phyloP scores from a whole-genome alignment of 768 basidiomycete species.

The Russula dissimulans region DNA sequence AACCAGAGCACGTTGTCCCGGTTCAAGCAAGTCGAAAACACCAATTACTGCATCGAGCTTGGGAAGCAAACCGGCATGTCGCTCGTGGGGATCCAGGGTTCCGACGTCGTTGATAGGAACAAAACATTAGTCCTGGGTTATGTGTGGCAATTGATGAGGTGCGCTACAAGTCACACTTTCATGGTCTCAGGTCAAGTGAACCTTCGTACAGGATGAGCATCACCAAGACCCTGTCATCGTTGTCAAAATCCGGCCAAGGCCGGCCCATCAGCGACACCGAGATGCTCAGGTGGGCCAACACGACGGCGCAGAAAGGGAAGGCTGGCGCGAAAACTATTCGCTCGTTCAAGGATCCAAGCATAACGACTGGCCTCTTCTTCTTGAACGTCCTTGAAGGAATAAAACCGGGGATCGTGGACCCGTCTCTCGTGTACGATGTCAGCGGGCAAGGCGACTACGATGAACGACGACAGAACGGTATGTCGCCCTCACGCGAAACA shows the following conservation, averaged over 20 bases:
- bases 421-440: constrained; percentile 61
- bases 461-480: constrained; percentile 87
- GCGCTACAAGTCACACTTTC: constrained; percentile 17
- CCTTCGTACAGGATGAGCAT: constrained; percentile 60
- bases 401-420: constrained; percentile 92
- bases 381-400: constrained; percentile 87
- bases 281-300: constrained; percentile 94
- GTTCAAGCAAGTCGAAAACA: constrained; percentile 98
- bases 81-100: constrained; percentile 94
- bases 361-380: constrained; percentile 88
- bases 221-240: constrained; percentile 73
- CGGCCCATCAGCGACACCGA: constrained; percentile 85
- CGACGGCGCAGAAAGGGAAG: constrained; percentile 68
- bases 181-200: not conserved
- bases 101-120: constrained; percentile 91
- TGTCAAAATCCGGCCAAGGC: constrained; percentile 60
- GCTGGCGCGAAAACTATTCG: constrained; percentile 55
- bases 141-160: constrained; percentile 98
- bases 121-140: constrained; percentile 91
- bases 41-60: constrained; percentile 91
- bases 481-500: constrained; percentile 16
- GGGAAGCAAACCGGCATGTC: constrained; percentile 91
- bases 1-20: constrained; percentile 80
- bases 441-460: constrained; percentile 62
- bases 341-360: constrained; percentile 88